A percentile compares a stretch with the other conserved stretches of the same genome.
Evolutionary conservation across 1,284 basidiomycete genomes (phyloP).

Genomic region (Apiotrichum veenhuisii): DNA sequence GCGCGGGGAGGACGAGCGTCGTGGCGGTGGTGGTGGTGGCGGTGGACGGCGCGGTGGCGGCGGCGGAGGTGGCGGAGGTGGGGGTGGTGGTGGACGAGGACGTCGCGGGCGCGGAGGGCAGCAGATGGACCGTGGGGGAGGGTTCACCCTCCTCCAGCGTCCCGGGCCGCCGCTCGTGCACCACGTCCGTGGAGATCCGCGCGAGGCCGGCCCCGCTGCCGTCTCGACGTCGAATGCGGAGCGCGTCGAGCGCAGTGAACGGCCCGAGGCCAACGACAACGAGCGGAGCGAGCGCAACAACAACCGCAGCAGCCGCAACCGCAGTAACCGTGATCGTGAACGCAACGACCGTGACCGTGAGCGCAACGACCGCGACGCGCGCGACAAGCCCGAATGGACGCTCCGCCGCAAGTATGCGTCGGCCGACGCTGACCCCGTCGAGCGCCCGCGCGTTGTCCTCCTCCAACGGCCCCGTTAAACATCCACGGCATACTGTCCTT

Average conservation of each 20-base stretch:
- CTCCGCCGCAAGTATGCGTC: constrained; percentile 17
- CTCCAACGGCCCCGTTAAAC: constrained; percentile 11
- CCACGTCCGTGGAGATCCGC: constrained; percentile 9
- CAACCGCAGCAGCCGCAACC: neutral
- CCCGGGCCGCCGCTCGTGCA: constrained; percentile 32
- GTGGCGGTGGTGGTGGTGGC: neutral
- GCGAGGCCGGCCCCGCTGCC: neutral
- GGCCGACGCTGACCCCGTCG: constrained; percentile 13
- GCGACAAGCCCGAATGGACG: neutral
- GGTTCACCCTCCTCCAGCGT: constrained; percentile 41
- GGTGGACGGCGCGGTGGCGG: neutral
- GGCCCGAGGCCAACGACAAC: neutral
- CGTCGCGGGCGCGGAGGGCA: constrained; percentile 18
- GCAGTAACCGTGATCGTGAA: neutral
- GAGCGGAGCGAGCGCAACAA: neutral
- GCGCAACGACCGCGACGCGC: neutral
- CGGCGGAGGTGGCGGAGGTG: neutral
- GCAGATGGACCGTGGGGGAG: constrained; percentile 22
- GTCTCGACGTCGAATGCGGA: neutral
- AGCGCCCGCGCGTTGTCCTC: constrained; percentile 9
- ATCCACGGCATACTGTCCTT: neutral
- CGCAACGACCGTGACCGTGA: neutral
- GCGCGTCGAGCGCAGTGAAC: neutral
- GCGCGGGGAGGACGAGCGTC: neutral
- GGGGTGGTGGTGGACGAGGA: neutral